These are phyloP conservation scores for Solioccasus polychromus DNA, from an alignment of 768 basidiomycete genomes.

Conservation along the genomic window DNA sequence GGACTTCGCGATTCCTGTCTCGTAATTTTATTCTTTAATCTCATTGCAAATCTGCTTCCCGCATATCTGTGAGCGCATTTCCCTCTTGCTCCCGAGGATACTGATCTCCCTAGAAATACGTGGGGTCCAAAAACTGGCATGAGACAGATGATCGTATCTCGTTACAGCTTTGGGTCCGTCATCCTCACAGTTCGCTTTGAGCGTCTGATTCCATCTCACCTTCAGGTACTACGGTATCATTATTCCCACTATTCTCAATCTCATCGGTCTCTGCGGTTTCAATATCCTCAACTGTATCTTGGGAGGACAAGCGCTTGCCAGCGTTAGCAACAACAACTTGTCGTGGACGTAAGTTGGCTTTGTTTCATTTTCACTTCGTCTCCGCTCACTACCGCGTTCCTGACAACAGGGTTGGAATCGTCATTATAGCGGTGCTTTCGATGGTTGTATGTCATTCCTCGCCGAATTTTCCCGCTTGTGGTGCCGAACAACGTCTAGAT, in stretches of 20 bases:
- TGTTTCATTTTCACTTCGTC: constrained; percentile 3
- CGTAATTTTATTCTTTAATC: constrained; percentile 65
- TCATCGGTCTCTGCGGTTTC: constrained; percentile 60
- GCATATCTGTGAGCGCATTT: constrained; percentile 51
- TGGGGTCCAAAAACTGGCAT: constrained; percentile 80
- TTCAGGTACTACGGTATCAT: constrained; percentile 52
- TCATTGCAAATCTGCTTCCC: constrained; percentile 55
- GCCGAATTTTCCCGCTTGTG: not conserved
- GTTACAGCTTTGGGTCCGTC: constrained; percentile 54
- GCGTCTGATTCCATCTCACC: not conserved
- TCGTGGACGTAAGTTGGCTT: constrained; percentile 44
- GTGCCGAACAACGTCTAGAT: constrained; percentile 34
- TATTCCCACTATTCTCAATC: constrained; percentile 53
- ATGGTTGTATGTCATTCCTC: constrained; percentile 45
- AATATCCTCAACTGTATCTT: constrained; percentile 65
- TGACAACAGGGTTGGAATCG: constrained; percentile 67
- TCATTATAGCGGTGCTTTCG: constrained; percentile 68
- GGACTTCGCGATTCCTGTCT: constrained; percentile 62
- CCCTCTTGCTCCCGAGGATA: not conserved
- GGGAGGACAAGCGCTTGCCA: constrained; percentile 64
- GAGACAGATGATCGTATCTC: constrained; percentile 77
- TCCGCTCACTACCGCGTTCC: constrained; percentile 8
- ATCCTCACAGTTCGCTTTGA: constrained; percentile 30
- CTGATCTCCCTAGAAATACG: constrained; percentile 40
- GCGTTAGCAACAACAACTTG: constrained; percentile 48